Percentiles rank a stretch among this genome's conserved stretches.
These are phyloP conservation scores for Aspergillus heteromorphus DNA, from an alignment of 495 filamentous ascomycete genomes.

Conservation along the genomic window DNA sequence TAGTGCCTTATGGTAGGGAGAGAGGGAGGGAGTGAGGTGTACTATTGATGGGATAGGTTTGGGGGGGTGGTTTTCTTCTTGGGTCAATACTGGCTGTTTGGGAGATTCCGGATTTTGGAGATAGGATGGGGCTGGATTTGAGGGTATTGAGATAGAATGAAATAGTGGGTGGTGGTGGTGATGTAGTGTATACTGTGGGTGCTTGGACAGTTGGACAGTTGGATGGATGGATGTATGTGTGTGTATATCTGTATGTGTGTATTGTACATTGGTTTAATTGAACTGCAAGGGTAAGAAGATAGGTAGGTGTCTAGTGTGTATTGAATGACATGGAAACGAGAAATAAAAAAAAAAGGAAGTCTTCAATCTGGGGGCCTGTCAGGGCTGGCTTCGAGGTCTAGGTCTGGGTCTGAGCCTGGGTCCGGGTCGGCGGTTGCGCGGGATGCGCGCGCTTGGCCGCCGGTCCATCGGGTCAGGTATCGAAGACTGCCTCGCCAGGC, in stretches of 20 bases:
- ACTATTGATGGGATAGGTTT: too few relatives aligned
- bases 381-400: slow-evolving; percentile 10
- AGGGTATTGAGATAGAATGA: too few relatives aligned
- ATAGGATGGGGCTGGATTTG: too few relatives aligned
- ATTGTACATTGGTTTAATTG: slow-evolving; percentile 4
- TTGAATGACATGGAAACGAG: background rate
- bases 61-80: too few relatives aligned
- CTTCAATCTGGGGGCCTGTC: background rate
- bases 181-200: too few relatives aligned
- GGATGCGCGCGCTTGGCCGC: slow-evolving; percentile 11
- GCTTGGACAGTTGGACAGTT: too few relatives aligned
- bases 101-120: too few relatives aligned
- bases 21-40: too few relatives aligned
- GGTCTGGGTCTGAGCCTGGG: slow-evolving; percentile 1
- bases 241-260: background rate
- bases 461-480: slow-evolving; percentile 25
- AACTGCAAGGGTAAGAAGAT: background rate
- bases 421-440: background rate
- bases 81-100: too few relatives aligned
- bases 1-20: too few relatives aligned
- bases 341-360: background rate
- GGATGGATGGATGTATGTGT: background rate
- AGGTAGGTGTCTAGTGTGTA: background rate
- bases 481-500: slow-evolving; percentile 27
- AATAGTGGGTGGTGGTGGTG: too few relatives aligned